These are phyloP conservation scores for Phoenix roebelenii DNA, from an alignment of 176 grass and related monocot species.

Conservation along the genomic window DNA sequence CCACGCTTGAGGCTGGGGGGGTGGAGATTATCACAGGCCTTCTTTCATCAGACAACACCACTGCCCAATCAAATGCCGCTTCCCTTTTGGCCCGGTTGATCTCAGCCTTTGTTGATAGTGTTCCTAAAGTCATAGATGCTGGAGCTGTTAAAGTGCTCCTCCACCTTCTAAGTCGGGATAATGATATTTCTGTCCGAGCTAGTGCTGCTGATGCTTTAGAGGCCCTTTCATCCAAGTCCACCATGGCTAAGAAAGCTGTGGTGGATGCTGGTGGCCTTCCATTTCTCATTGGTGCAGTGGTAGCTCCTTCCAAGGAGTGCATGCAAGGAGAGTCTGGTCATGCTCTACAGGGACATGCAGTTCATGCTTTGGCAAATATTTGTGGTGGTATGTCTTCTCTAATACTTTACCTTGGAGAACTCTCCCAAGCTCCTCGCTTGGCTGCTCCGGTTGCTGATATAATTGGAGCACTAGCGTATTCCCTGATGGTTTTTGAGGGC, in stretches of 20 bases:
- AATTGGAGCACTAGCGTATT: slow-evolving; percentile 88
- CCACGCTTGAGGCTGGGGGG: slow-evolving; percentile 82
- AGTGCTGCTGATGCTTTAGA: slow-evolving; percentile 98
- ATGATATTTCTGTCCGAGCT: slow-evolving; percentile 79
- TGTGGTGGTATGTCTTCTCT: slow-evolving; percentile 75
- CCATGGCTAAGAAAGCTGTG: slow-evolving; percentile 80
- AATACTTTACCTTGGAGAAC: slow-evolving; percentile 78
- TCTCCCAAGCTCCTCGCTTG: slow-evolving; percentile 45
- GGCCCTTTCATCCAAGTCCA: slow-evolving; percentile 78
- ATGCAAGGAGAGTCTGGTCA: slow-evolving; percentile 78
- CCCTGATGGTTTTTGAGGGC: slow-evolving; percentile 82
- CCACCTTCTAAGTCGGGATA: slow-evolving; percentile 64
- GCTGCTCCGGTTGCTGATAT: slow-evolving; percentile 57
- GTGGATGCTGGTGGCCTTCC: slow-evolving; percentile 87
- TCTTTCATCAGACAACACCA: slow-evolving; percentile 75
- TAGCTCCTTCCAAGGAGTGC: slow-evolving; percentile 91
- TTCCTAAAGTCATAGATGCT: slow-evolving; percentile 76
- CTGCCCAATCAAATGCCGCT: slow-evolving; percentile 91
- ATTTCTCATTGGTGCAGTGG: slow-evolving; percentile 81
- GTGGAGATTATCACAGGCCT: slow-evolving; percentile 94
- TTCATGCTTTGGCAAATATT: slow-evolving; percentile 84
- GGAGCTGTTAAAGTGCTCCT: slow-evolving; percentile 77
- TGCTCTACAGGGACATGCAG: slow-evolving; percentile 72
- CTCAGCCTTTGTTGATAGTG: slow-evolving; percentile 72
- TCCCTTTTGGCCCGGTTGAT: slow-evolving; percentile 85